These are phyloP conservation scores for Suillus clintonianus DNA, from an alignment of 768 basidiomycete species.

Conservation along the genomic window DNA sequence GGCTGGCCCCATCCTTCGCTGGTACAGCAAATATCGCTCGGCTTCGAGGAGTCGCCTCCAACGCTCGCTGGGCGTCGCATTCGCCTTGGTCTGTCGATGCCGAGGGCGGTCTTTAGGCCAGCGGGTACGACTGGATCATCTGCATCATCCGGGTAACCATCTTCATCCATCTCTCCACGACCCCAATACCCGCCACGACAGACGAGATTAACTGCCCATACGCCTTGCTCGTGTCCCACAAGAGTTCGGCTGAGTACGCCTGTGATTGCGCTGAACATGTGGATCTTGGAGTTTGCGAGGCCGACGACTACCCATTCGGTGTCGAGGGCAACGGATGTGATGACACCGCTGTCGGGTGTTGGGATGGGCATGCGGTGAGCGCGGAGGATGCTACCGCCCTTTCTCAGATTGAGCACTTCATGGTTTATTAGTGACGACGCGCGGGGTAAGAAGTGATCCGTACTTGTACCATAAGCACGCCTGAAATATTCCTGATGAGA, in stretches of 20 bases:
- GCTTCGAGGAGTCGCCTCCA: slow-evolving; percentile 30
- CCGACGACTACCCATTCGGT: slow-evolving; percentile 84
- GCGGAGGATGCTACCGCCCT: slow-evolving; percentile 69
- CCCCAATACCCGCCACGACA: slow-evolving; percentile 57
- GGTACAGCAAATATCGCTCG: slow-evolving; percentile 59
- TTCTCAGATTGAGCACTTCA: slow-evolving; percentile 79
- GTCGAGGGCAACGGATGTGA: slow-evolving; percentile 88
- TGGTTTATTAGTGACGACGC: slow-evolving; percentile 1
- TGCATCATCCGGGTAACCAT: slow-evolving; percentile 9
- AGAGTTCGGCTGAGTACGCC: slow-evolving; percentile 79
- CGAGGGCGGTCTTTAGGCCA: slow-evolving; percentile 51
- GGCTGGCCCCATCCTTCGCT: slow-evolving; percentile 91
- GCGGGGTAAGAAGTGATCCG: slow-evolving; percentile 21
- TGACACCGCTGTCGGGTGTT: slow-evolving; percentile 58
- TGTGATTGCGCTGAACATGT: slow-evolving; percentile 79
- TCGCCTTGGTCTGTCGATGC: slow-evolving; percentile 37
- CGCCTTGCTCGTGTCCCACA: slow-evolving; percentile 84
- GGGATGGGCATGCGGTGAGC: slow-evolving; percentile 55
- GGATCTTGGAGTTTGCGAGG: slow-evolving; percentile 81
- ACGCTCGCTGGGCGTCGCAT: slow-evolving; percentile 8
- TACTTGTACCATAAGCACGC: slow-evolving; percentile 70
- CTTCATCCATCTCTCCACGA: slow-evolving; percentile 8
- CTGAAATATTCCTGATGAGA: slow-evolving; percentile 47
- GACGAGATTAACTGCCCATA: slow-evolving; percentile 88
- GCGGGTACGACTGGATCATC: slow-evolving; percentile 15